Conservation (phyloP, 371 early-diverging fungal genomes). For the Spiromyces aspiralis region DNA sequence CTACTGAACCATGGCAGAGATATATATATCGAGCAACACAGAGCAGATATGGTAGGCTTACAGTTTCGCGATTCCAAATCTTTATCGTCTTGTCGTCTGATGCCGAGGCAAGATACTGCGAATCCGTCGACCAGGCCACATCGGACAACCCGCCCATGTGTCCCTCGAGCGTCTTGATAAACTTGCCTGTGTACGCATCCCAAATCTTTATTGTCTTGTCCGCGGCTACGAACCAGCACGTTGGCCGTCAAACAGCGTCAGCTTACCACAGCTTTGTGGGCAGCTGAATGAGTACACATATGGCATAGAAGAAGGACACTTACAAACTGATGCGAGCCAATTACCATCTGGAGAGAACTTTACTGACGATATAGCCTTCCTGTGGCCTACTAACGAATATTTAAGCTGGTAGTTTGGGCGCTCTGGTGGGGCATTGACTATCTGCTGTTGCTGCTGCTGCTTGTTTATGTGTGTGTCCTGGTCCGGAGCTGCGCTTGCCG, state of each 20-base stretch:
- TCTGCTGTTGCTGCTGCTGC: constrained; percentile 16
- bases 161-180: constrained; percentile 72
- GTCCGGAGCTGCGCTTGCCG: too few relatives aligned
- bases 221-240: constrained; percentile 34
- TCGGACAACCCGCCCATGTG: constrained; percentile 93
- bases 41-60: constrained; percentile 1
- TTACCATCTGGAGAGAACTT: constrained; percentile 96
- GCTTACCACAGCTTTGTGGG: too few relatives aligned
- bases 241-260: too few relatives aligned
- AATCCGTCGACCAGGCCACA: constrained; percentile 89
- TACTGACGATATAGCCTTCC: constrained; percentile 84
- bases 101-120: constrained; percentile 69
- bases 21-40: not conserved
- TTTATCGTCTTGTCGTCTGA: constrained; percentile 91
- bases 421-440: constrained; percentile 20
- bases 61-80: constrained; percentile 57
- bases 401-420: constrained; percentile 78
- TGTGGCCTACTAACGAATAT: constrained; percentile 83
- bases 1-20: not conserved
- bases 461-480: too few relatives aligned
- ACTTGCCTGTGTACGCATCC: constrained; percentile 75
- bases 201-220: constrained; percentile 90
- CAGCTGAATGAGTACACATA: too few relatives aligned
- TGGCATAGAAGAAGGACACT: constrained; percentile 35
- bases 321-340: constrained; percentile 79